These are phyloP conservation scores for Termitomyces sp. DNA, from an alignment of 768 basidiomycete genomes.

Conservation along the genomic window DNA sequence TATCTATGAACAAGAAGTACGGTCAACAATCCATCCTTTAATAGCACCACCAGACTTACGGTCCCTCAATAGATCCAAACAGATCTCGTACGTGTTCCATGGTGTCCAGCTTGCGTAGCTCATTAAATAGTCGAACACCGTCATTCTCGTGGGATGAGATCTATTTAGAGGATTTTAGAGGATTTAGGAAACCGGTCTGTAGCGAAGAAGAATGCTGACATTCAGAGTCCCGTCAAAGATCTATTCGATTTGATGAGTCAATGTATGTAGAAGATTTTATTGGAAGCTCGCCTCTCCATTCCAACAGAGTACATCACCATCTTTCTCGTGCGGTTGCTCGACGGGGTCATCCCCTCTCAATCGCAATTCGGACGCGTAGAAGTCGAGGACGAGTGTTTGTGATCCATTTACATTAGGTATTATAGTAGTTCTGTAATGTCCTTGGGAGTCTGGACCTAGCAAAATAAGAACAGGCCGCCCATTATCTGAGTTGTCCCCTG, in stretches of 20 bases:
- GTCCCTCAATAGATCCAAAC: slow-evolving; percentile 71
- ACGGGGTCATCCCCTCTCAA: slow-evolving; percentile 59
- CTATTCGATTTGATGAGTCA: slow-evolving; percentile 18
- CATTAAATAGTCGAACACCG: slow-evolving; percentile 48
- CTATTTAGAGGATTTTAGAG: slow-evolving; percentile 29
- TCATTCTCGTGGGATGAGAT: slow-evolving; percentile 66
- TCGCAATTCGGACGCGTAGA: slow-evolving; percentile 75
- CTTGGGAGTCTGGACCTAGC: slow-evolving; percentile 67
- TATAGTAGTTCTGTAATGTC: slow-evolving; percentile 22
- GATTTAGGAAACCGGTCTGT: neutral
- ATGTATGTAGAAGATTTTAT: neutral
- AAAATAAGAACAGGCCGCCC: neutral
- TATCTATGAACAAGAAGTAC: slow-evolving; percentile 45
- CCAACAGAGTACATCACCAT: slow-evolving; percentile 72
- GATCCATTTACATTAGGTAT: neutral
- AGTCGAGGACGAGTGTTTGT: slow-evolving; percentile 34
- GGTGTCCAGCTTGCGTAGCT: slow-evolving; percentile 26
- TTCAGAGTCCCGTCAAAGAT: slow-evolving; percentile 80
- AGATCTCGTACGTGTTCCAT: slow-evolving; percentile 43
- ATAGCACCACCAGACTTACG: slow-evolving; percentile 45
- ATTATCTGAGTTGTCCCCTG: neutral
- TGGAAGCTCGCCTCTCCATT: slow-evolving; percentile 67
- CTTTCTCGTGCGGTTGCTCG: slow-evolving; percentile 63
- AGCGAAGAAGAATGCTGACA: slow-evolving; percentile 33
- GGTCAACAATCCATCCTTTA: neutral